Conservation (phyloP, 768 basidiomycete species). For the Hydnomerulius pinastri region DNA sequence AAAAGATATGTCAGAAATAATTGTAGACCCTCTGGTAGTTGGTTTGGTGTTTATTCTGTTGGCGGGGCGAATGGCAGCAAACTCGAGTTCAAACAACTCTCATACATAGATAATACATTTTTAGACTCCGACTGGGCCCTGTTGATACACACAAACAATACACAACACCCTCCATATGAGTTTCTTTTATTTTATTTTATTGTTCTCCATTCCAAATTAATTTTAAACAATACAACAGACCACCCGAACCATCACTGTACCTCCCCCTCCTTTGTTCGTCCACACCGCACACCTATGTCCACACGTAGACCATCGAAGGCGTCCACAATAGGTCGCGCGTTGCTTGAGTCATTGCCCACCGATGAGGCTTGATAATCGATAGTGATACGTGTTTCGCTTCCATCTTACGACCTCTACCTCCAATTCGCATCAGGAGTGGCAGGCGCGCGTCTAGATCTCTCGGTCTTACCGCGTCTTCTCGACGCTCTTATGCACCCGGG, state of each 20-base stretch:
- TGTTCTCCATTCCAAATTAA: not conserved
- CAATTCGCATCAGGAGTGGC: too few relatives aligned
- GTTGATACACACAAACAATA: constrained; percentile 32
- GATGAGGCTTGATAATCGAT: not conserved
- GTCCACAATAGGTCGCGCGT: not conserved
- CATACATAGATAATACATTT: constrained; percentile 33
- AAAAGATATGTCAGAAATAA: not conserved
- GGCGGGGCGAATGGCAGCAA: constrained; percentile 15
- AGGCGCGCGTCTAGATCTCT: too few relatives aligned
- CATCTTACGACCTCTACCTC: not conserved
- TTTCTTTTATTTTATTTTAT: constrained; percentile 4
- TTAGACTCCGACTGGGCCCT: constrained; percentile 27
- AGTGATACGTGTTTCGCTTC: not conserved
- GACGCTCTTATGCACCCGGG: not conserved
- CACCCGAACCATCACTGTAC: too few relatives aligned
- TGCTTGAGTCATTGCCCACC: not conserved
- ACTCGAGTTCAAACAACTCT: constrained; percentile 4
- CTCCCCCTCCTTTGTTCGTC: not conserved
- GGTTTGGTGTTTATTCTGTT: constrained; percentile 8
- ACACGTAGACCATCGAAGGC: not conserved
- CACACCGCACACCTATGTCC: not conserved
- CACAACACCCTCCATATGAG: too few relatives aligned
- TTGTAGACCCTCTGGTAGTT: too few relatives aligned
- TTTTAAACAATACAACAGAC: not conserved
- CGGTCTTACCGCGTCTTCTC: not conserved